phyloP scores from a whole-genome alignment of 176 grass and related monocot genomes.

The barley (Hordeum vulgare) region DNA sequence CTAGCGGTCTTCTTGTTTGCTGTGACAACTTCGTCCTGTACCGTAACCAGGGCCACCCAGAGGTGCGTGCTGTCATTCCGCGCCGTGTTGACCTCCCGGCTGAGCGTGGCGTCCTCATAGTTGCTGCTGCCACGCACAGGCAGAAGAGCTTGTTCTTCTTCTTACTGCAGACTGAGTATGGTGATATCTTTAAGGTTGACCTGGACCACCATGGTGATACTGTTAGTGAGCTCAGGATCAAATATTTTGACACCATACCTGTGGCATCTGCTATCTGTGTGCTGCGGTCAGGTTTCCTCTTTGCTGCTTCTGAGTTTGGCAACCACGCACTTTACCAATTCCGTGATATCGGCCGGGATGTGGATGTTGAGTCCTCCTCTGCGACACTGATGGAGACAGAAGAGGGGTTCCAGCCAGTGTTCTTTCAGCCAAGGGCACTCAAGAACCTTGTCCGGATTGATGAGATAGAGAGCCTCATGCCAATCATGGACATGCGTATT shows the following conservation, averaged over 20 bases:
- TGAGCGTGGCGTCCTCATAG: conserved; percentile 93
- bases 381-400: conserved; percentile 91
- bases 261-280: conserved; percentile 81
- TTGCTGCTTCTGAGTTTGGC: conserved; percentile 85
- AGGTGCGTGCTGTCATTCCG: conserved; percentile 86
- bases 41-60: conserved; percentile 90
- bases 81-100: conserved; percentile 86
- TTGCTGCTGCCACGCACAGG: conserved; percentile 83
- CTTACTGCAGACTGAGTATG: conserved; percentile 83
- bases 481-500: conserved; percentile 91
- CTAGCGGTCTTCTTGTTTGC: conserved; percentile 85
- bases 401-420: conserved; percentile 93
- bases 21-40: conserved; percentile 94
- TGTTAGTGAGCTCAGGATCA: conserved; percentile 88
- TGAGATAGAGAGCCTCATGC: conserved; percentile 85
- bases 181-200: conserved; percentile 86
- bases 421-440: conserved; percentile 83
- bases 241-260: conserved; percentile 93
- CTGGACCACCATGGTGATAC: conserved; percentile 62
- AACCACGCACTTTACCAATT: conserved; percentile 93
- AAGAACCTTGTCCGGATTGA: conserved; percentile 73
- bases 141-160: conserved; percentile 96
- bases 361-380: conserved; percentile 89
- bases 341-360: conserved; percentile 79
- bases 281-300: conserved; percentile 68